Base-by-base conservation (phyloP, 192 early-diverging fungal genomes). In the Globomyces pollinis-pini region DNA sequence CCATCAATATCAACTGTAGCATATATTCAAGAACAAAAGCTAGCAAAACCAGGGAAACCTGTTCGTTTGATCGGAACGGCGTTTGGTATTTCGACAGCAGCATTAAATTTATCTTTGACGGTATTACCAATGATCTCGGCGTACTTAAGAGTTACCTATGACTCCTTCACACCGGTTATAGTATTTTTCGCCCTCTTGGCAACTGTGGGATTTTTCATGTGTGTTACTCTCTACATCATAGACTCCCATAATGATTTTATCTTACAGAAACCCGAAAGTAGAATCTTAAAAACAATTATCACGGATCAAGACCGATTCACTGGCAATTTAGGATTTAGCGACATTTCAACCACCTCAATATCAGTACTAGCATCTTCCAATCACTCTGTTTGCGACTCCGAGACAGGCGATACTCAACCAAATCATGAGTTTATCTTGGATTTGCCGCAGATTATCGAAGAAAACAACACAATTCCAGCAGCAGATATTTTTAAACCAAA, bases 1-100 rank as follows among this genome's bases (percentile, higher is more conserved):
- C 83, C 83, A 1, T 76, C 79, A 6, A 68, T 86, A 34, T 80
- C 85, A 5, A 68, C 65, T 29, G 65, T 84, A 28, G 76, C 83
- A n/a, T 68, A 80, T 47, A 69, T 75, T 23, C 60, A 68, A 12
- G 72, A 80, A 62, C 24, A 47, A 18, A 36, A 43, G 33, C 53
- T 71, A 8, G 38, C 38, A 23, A 53, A 64, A 20, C 12, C 41
- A 21, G 38, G 39, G 2, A 29, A 21, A 5, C 41, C 64, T 33
- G 45, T 64, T 7, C 60, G 63, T 38, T 55, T 80, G 4, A 55
- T 81, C 15, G 76, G 76, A 2, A 68, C 76, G 2, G 75, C 76
- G 6, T 81, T 73, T 61, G 77, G 77, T 6, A 43, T 77, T 13
- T 72, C 66, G 21, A 74, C 73, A 3, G 51, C 66, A 9, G 63